A percentile compares a stretch with the other conserved stretches of the same genome.
These are phyloP conservation scores for Mortierella alpina DNA, from an alignment of 192 early-diverging fungal genomes.

Conservation along the genomic window DNA sequence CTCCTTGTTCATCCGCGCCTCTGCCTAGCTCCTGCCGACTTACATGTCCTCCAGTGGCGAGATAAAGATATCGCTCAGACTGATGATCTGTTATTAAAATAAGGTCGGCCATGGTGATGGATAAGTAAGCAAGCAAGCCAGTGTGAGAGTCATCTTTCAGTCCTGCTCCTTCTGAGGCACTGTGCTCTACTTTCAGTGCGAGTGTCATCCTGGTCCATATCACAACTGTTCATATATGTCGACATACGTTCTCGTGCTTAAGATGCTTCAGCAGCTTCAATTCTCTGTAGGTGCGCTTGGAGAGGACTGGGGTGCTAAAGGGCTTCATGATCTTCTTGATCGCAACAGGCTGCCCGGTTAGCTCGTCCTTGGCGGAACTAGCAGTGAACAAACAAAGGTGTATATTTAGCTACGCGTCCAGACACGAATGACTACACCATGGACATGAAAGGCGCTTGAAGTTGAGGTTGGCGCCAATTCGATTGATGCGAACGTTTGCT, in stretches of 20 bases:
- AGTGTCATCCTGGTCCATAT: no score
- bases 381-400: no score
- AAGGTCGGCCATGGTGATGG: no score
- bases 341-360: slow-evolving; percentile 85
- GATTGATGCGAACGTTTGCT: not conserved
- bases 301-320: slow-evolving; percentile 90
- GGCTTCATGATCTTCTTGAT: slow-evolving; percentile 98
- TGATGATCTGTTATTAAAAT: slow-evolving; percentile 73
- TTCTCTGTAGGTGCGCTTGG: slow-evolving; percentile 96
- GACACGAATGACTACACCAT: no score
- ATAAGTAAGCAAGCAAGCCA: no score
- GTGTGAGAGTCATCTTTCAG: no score
- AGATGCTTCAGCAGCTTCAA: slow-evolving; percentile 93
- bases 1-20: no score
- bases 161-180: no score
- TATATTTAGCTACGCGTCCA: no score
- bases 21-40: slow-evolving; percentile 17
- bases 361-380: slow-evolving; percentile 91
- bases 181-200: no score
- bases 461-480: no score
- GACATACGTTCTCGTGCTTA: slow-evolving; percentile 90
- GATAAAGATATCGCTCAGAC: slow-evolving; percentile 93
- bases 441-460: no score
- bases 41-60: slow-evolving; percentile 93
- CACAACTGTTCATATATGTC: not conserved